Percentiles rank a stretch among this genome's conserved stretches.
Conservation (phyloP, 2,329 filamentous ascomycete genomes). For the Phaeosphaeria sp. region DNA sequence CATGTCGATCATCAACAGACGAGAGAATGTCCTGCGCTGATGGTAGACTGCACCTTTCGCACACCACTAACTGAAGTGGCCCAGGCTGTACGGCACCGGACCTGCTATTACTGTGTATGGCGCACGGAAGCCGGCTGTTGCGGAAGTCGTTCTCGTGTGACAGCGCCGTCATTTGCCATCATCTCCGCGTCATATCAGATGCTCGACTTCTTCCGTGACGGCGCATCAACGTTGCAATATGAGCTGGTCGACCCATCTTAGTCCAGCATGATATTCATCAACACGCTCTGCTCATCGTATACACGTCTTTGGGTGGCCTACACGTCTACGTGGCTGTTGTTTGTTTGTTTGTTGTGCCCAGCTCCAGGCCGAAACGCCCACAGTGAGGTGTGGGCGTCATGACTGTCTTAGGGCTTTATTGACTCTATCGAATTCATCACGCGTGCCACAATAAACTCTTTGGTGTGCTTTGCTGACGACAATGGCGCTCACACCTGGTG, state of each 20-base stretch:
- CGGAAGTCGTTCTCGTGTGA: constrained; percentile 5
- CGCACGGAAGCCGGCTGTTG: background rate
- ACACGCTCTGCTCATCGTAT: background rate
- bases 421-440: constrained; percentile 3
- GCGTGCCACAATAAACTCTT: background rate
- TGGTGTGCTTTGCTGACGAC: background rate
- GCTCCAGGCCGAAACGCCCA: background rate
- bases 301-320: background rate
- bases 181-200: constrained; percentile 3
- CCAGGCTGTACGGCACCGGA: background rate
- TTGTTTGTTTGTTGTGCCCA: constrained; percentile 3
- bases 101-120: background rate
- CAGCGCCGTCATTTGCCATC: background rate
- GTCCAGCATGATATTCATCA: constrained; percentile 4
- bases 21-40: too few relatives aligned
- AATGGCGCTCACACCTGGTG: constrained; percentile 2
- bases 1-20: background rate
- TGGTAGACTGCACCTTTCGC: background rate
- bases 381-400: background rate
- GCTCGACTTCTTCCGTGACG: background rate
- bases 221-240: background rate
- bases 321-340: background rate
- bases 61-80: background rate
- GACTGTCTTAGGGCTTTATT: background rate
- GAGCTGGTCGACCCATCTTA: constrained; percentile 2